Conservation (phyloP, 2,329 filamentous ascomycete species). For the Botrytis pseudocinerea region DNA sequence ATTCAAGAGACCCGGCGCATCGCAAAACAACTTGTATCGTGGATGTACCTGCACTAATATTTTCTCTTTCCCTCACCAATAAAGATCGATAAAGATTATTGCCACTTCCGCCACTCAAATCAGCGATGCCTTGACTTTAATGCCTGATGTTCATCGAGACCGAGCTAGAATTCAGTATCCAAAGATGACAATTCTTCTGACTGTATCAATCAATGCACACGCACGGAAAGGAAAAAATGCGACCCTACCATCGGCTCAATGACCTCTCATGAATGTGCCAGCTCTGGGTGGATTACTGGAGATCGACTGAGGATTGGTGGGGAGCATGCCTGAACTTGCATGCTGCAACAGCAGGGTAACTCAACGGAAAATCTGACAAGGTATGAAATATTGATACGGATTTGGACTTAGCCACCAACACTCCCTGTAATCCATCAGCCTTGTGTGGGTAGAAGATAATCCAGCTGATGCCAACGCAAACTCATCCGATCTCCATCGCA, state of each 20-base stretch:
- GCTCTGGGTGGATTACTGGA: constrained; percentile 14
- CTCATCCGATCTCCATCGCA: not conserved
- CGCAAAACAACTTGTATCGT: constrained; percentile 21
- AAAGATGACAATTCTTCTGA: constrained; percentile 16
- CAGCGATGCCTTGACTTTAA: constrained; percentile 20
- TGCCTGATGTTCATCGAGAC: constrained; percentile 23
- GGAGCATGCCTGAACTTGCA: constrained; percentile 26
- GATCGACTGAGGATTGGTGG: constrained; percentile 17
- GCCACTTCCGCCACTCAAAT: constrained; percentile 26
- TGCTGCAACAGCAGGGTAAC: constrained; percentile 19
- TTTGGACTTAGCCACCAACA: constrained; percentile 19
- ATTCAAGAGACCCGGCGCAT: constrained; percentile 26
- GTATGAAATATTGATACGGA: constrained; percentile 13
- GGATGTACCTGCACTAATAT: constrained; percentile 13
- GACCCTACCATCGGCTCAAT: constrained; percentile 1
- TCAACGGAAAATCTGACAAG: constrained; percentile 7
- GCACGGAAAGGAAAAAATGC: constrained; percentile 13
- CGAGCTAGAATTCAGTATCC: constrained; percentile 17
- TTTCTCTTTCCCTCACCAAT: constrained; percentile 1
- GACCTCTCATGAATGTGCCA: constrained; percentile 20
- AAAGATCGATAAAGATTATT: constrained; percentile 10
- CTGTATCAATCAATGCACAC: constrained; percentile 19
- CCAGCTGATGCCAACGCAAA: constrained; percentile 22
- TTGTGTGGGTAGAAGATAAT: constrained; percentile 19
- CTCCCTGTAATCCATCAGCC: constrained; percentile 19